Conservation (phyloP, 371 early-diverging fungal species). For the Rhizopus sp. region DNA sequence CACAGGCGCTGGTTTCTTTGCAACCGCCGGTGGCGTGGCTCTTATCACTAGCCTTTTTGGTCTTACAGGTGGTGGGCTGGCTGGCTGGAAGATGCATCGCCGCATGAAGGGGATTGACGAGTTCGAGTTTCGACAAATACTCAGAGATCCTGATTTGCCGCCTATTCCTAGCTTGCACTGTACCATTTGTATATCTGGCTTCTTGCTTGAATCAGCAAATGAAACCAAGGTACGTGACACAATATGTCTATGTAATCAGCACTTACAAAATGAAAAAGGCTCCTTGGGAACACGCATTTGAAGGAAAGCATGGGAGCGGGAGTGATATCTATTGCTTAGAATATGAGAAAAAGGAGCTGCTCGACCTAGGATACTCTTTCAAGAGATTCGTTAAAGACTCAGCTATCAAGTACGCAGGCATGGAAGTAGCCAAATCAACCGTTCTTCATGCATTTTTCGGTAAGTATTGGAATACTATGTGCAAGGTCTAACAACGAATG, state of each 20-base stretch:
- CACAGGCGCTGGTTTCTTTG: conserved; percentile 62
- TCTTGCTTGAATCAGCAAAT: conserved; percentile 46
- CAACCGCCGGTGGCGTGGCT: conserved; percentile 64
- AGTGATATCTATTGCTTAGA: conserved; percentile 61
- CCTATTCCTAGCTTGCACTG: conserved; percentile 63
- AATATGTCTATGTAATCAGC: background rate
- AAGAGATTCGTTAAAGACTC: conserved; percentile 78
- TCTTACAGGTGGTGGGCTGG: conserved; percentile 61
- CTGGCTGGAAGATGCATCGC: conserved; percentile 63
- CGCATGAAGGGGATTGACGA: conserved; percentile 55
- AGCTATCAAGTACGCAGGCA: conserved; percentile 80
- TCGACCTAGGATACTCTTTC: conserved; percentile 80
- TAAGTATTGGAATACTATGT: conserved; percentile 5
- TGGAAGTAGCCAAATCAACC: conserved; percentile 86
- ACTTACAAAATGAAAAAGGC: conserved; percentile 28
- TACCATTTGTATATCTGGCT: conserved; percentile 68
- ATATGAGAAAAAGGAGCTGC: conserved; percentile 82
- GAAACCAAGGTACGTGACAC: conserved; percentile 33
- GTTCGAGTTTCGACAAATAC: conserved; percentile 59
- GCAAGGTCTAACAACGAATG: conserved; percentile 1
- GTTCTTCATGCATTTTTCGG: conserved; percentile 76
- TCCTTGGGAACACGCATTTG: conserved; percentile 58
- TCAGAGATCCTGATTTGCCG: conserved; percentile 55
- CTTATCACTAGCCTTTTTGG: conserved; percentile 69
- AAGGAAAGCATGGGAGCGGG: conserved; percentile 27